Percentiles rank a stretch among this genome's conserved stretches.
These are phyloP conservation scores for Gynostemma pentaphyllum DNA, from an alignment of 306 rosid species.

Conservation along the genomic window DNA sequence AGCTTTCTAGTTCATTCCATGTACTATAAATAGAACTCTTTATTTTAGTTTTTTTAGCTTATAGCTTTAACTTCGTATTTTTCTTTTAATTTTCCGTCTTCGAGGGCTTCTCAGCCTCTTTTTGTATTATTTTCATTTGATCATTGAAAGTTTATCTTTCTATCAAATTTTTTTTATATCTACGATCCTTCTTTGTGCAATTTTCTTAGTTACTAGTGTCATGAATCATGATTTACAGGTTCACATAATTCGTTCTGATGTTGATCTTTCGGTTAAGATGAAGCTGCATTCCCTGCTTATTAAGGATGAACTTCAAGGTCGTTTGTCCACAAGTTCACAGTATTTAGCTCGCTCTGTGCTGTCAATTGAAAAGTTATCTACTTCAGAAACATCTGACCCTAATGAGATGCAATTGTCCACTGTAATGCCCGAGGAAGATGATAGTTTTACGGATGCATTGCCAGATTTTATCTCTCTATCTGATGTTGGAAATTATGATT, in stretches of 20 bases:
- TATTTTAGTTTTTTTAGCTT: no score
- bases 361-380: conserved; percentile 29
- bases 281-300: conserved; percentile 81
- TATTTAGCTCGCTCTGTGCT: conserved; percentile 87
- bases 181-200: not conserved
- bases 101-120: no score
- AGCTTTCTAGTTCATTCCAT: no score
- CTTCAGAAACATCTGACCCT: conserved; percentile 27
- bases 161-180: not conserved
- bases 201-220: conserved; percentile 1
- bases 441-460: conserved; percentile 75
- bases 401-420: conserved; percentile 33
- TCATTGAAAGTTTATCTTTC: no score
- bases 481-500: conserved; percentile 31
- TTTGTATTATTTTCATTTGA: no score
- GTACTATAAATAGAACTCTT: no score
- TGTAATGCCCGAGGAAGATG: conserved; percentile 56
- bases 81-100: no score
- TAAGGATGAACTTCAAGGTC: conserved; percentile 87
- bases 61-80: no score
- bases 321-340: conserved; percentile 38
- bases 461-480: conserved; percentile 62
- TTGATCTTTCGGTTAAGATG: conserved; percentile 58
- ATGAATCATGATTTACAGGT: conserved; percentile 49
- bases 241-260: conserved; percentile 45